Base-by-base conservation (phyloP, 2,329 filamentous ascomycete species). In the Ophiocordyceps camponoti-saundersi region DNA sequence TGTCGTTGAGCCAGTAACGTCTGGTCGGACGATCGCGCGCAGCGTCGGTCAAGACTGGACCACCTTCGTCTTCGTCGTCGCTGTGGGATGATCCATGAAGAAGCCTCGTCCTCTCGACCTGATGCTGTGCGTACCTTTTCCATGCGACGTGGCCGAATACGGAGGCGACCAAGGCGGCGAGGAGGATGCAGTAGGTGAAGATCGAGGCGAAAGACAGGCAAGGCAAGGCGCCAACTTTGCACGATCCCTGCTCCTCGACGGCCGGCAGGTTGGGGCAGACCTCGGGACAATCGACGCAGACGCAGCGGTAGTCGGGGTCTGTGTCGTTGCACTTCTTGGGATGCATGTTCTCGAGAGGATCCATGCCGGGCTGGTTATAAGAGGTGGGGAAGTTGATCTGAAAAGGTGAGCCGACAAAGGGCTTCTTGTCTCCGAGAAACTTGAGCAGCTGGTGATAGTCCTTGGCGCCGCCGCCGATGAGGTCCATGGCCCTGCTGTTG, bases 171-270 rank as follows among this genome's bases (percentile, higher is more conserved):
- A 90, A 67, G 1, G 82, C 68, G 29, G 83, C 69, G 7, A 96
- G 62, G 48, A 92, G 75, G 41, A 87, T 64, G 4, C 82, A 78
- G 61, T 98, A 98, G 40, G 86, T 73, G 47, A 96, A 71, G 55
- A 98, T 85, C 42, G 94, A 87, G 0, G 84, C 82, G 61, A 98
- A 96, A 0, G 90, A 95, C 39, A 98, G 69, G 57, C 93, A 98
- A 0, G 90, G 90, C n/a, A 98, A 67, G 7, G 80, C 64, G 42
- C 92, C 92, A 40, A 98, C 88, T 53, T 82, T 77, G 62, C 92
- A 98, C 23, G 80, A 74, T 46, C 80, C 72, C 2, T 72, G 68
- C 47, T 82, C 69, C 47, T 79, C 69, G n/a, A 96, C 75, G 3
- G 78, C 79, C 0, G 88, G 85, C 18, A 98, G 73, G 54, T 80